phyloP scores from a whole-genome alignment of 768 basidiomycete genomes.

The Naganishia kalamii region DNA sequence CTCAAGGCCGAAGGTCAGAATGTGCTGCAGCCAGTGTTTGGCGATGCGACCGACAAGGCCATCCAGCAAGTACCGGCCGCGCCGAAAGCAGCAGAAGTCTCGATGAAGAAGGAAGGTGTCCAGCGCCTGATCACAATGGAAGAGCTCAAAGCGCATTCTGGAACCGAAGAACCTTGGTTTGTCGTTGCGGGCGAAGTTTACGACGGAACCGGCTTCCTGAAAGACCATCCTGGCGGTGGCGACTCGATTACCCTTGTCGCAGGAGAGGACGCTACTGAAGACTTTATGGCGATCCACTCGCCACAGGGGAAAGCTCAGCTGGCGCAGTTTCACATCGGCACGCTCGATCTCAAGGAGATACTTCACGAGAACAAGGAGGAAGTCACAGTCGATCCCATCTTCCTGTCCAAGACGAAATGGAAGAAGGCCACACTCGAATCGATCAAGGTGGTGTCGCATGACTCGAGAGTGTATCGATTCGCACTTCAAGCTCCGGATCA shows the following conservation, averaged over 20 bases:
- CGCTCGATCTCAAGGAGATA: constrained; percentile 37
- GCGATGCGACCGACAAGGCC: constrained; percentile 20
- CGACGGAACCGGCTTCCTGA: constrained; percentile 53
- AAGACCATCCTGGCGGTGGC: constrained; percentile 58
- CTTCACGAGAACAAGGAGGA: constrained; percentile 16
- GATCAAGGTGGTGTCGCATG: constrained; percentile 51
- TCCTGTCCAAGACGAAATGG: constrained; percentile 54
- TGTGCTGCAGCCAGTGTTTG: constrained; percentile 50
- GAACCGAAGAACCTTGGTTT: constrained; percentile 51
- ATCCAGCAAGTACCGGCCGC: constrained; percentile 4
- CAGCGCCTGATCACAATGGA: constrained; percentile 50
- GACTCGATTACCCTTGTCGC: constrained; percentile 57
- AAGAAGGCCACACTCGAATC: constrained; percentile 49
- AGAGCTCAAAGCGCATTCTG: constrained; percentile 50
- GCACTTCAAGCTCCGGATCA: constrained; percentile 49
- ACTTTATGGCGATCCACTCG: constrained; percentile 63
- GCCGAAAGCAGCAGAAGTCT: constrained; percentile 31
- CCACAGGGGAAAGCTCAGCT: constrained; percentile 52
- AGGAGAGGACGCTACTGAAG: constrained; percentile 59
- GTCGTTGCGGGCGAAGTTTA: constrained; percentile 57
- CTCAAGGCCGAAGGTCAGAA: constrained; percentile 52
- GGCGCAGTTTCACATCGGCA: constrained; percentile 55
- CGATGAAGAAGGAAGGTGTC: constrained; percentile 53
- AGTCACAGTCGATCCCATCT: constrained; percentile 30
- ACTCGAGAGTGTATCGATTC: constrained; percentile 55